Evolutionary conservation across 129 eudicot genomes (phyloP).

Genomic region (Tanacetum coccineum): DNA sequence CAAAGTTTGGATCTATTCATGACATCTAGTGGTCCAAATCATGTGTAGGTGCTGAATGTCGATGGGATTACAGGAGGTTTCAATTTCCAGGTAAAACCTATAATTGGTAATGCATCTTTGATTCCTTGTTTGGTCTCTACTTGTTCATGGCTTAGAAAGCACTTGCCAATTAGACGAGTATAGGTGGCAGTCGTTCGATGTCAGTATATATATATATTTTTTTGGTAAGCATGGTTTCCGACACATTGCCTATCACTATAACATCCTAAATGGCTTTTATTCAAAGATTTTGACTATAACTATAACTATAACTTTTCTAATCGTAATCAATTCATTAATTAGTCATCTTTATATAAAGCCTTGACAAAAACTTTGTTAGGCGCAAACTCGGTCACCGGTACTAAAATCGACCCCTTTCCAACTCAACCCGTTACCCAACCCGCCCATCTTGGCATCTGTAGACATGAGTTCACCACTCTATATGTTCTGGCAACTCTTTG

Average conservation of each 20-base stretch:
- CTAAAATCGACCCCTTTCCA: not conserved
- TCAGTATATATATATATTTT: too few species aligned
- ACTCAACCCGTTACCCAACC: not conserved
- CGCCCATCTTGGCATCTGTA: not conserved
- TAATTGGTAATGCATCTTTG: not conserved
- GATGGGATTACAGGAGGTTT: constrained; percentile 98
- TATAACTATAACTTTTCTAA: not conserved
- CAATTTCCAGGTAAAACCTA: constrained; percentile 80
- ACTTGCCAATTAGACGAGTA: not conserved
- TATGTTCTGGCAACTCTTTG: not conserved
- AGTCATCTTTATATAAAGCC: too few species aligned
- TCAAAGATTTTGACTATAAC: not conserved
- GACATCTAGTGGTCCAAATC: constrained; percentile 9
- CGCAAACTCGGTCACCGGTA: not conserved
- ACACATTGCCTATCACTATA: too few species aligned
- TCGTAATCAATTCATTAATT: too few species aligned
- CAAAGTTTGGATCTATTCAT: not conserved
- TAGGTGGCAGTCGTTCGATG: too few species aligned
- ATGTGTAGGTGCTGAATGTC: constrained; percentile 70
- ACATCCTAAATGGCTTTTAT: not conserved
- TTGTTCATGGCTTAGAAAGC: constrained; percentile 3
- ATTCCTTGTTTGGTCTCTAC: not conserved
- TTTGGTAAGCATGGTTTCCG: too few species aligned
- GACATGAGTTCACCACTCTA: not conserved
- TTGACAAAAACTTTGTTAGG: too few species aligned